phyloP scores from a whole-genome alignment of 1,284 basidiomycete species.

The Cystobasidium sp. region DNA sequence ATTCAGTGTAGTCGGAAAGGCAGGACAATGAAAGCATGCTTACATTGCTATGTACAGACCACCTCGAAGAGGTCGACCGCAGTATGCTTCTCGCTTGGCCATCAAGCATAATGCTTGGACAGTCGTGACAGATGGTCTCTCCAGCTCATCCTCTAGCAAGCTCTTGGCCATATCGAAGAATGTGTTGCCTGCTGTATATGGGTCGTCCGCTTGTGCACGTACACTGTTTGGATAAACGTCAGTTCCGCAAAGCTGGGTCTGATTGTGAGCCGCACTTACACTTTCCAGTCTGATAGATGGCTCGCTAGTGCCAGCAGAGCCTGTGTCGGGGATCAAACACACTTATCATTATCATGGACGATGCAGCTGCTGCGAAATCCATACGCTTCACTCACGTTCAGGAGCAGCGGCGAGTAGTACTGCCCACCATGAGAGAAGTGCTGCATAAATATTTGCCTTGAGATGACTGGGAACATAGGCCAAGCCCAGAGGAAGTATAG shows the following conservation, averaged over 20 bases:
- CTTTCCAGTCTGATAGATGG: slow-evolving; percentile 41
- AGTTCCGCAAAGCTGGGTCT: too few relatives aligned
- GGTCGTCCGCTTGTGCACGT: slow-evolving; percentile 23
- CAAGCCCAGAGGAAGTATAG: slow-evolving; percentile 39
- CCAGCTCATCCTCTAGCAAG: slow-evolving; percentile 37
- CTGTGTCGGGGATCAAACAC: not conserved
- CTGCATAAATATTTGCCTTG: slow-evolving; percentile 21
- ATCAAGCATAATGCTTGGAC: slow-evolving; percentile 40
- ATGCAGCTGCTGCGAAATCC: too few relatives aligned
- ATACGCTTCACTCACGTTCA: slow-evolving; percentile 42
- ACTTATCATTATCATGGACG: not conserved
- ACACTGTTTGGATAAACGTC: not conserved
- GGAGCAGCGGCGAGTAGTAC: slow-evolving; percentile 32
- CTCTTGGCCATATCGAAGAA: slow-evolving; percentile 39
- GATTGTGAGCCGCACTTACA: not conserved
- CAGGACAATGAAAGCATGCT: not conserved
- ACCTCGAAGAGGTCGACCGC: slow-evolving; percentile 29
- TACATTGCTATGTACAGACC: slow-evolving; percentile 37
- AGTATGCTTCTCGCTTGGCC: slow-evolving; percentile 37
- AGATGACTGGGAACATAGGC: slow-evolving; percentile 36
- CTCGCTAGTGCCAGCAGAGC: slow-evolving; percentile 30
- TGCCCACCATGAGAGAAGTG: slow-evolving; percentile 29
- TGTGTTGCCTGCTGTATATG: slow-evolving; percentile 25
- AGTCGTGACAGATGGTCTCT: slow-evolving; percentile 38
- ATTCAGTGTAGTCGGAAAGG: not conserved